Conservation (phyloP, 176 grass and related monocot genomes). For the Zea luxurians region DNA sequence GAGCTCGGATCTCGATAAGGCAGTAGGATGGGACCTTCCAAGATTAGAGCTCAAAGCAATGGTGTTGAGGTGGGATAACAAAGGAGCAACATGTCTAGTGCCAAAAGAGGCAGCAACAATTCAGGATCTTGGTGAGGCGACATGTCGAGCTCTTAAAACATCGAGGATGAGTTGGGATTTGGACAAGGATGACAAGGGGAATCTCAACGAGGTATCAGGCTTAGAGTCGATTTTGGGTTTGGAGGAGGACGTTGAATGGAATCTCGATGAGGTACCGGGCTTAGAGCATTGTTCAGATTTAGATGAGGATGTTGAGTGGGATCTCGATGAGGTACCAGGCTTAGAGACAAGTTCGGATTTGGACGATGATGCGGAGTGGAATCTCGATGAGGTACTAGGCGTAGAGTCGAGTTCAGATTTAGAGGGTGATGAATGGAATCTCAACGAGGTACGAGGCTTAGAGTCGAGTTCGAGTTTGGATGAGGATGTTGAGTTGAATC, state of each 20-base stretch:
- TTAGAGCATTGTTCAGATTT: background rate
- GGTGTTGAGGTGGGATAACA: background rate
- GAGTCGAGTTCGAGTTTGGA: background rate
- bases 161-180: background rate
- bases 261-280: background rate
- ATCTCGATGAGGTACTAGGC: background rate
- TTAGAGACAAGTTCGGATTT: background rate
- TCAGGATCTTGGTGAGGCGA: background rate
- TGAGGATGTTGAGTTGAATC: background rate
- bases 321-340: background rate
- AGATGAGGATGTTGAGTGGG: background rate
- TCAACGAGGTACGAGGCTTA: background rate
- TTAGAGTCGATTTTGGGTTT: background rate
- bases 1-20: background rate
- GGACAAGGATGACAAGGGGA: no score
- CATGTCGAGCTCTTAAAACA: background rate
- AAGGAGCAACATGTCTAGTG: no score
- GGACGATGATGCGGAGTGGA: background rate
- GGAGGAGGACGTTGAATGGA: background rate
- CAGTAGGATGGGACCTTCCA: background rate
- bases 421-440: background rate
- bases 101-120: background rate
- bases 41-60: background rate
- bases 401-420: background rate
- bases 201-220: no score